phyloP scores from a whole-genome alignment of 2,329 filamentous ascomycete genomes.

The Neophaeococcomyces mojaviensis region DNA sequence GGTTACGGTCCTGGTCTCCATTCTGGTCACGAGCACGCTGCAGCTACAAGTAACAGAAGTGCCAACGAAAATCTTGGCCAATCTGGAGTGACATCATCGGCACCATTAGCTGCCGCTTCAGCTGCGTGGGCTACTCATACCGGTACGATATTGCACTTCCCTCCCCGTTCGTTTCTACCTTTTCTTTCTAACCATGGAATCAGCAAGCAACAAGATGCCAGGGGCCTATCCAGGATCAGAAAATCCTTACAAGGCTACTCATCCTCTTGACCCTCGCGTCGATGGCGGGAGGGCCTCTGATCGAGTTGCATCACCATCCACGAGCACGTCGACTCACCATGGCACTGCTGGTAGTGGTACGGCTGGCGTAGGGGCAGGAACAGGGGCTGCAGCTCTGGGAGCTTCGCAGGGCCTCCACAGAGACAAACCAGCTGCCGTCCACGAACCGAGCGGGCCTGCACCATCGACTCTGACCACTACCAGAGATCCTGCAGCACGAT shows the following conservation, averaged over 20 bases:
- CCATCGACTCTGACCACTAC: slow-evolving; percentile 7
- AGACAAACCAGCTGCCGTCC: no score
- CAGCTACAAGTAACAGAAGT: no score
- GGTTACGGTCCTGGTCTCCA: not conserved
- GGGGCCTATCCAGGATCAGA: slow-evolving; percentile 8
- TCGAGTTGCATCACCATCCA: not conserved
- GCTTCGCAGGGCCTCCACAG: no score
- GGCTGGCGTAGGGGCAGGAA: slow-evolving; percentile 3
- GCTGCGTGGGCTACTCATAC: not conserved
- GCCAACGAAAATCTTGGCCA: no score
- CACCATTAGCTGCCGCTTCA: not conserved
- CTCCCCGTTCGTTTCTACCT: no score
- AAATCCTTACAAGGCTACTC: slow-evolving; percentile 11
- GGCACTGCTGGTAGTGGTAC: not conserved
- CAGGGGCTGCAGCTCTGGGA: not conserved
- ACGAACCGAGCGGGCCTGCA: not conserved
- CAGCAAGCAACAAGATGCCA: slow-evolving; percentile 5
- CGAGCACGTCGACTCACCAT: not conserved
- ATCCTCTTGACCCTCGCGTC: slow-evolving; percentile 13
- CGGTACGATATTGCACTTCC: no score
- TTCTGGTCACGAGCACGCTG: no score
- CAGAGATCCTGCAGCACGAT: slow-evolving; percentile 8
- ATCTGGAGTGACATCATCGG: no score
- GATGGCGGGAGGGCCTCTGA: slow-evolving; percentile 5
- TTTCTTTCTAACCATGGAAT: not conserved